Conservation (phyloP, 257 asterid species). For the Fraxinus quadrangulata region DNA sequence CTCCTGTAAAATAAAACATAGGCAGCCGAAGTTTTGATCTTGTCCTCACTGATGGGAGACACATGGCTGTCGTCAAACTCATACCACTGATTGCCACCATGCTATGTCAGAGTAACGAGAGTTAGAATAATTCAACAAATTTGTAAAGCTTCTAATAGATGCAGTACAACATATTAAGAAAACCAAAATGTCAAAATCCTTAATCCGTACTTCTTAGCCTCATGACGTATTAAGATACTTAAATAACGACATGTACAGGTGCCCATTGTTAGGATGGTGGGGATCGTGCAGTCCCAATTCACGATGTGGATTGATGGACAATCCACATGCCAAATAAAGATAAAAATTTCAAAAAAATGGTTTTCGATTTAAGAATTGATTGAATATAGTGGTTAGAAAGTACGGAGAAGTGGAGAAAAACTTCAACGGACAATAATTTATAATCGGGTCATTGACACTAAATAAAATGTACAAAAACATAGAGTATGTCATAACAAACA, state of each 20-base stretch:
- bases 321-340: background rate
- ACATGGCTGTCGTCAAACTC: conserved; percentile 88
- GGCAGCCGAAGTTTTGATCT: conserved; percentile 87
- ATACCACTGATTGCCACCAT: conserved; percentile 81
- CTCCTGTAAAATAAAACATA: conserved; percentile 83
- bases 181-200: background rate
- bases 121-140: conserved; percentile 18
- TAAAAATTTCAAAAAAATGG: background rate
- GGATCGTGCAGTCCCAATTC: background rate
- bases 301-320: background rate
- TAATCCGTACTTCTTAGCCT: background rate
- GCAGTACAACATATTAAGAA: background rate
- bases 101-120: conserved; percentile 46
- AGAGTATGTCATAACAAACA: background rate
- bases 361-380: background rate
- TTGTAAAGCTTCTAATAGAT: background rate
- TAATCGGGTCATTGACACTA: background rate
- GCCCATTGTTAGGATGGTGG: background rate
- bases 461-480: background rate
- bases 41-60: conserved; percentile 67
- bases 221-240: background rate
- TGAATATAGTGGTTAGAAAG: background rate
- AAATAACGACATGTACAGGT: background rate
- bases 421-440: background rate
- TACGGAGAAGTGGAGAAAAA: background rate